phyloP scores from a whole-genome alignment of 768 basidiomycete species.

The Suillus hirtellus region DNA sequence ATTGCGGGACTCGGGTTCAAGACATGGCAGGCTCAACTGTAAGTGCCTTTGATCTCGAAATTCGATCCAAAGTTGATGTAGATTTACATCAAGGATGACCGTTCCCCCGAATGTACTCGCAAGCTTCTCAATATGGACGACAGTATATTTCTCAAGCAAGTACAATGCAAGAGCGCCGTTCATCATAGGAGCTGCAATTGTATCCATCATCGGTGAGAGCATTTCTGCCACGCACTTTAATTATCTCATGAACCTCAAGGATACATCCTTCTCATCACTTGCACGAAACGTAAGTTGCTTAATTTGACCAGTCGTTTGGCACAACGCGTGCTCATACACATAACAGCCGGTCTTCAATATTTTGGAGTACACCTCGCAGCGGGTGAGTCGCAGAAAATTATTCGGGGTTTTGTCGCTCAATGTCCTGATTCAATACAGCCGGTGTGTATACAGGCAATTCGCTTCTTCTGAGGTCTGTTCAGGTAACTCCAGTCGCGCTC shows the following conservation, averaged over 20 bases:
- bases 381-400: slow-evolving; percentile 12
- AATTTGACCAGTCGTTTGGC: not conserved
- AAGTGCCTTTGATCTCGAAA: slow-evolving; percentile 18
- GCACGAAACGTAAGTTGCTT: slow-evolving; percentile 40
- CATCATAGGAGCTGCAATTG: slow-evolving; percentile 48
- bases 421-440: slow-evolving; percentile 22
- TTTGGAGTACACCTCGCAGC: slow-evolving; percentile 57
- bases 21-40: slow-evolving; percentile 64
- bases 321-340: not conserved
- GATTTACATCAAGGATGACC: slow-evolving; percentile 44
- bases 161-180: slow-evolving; percentile 48
- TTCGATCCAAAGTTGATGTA: not conserved
- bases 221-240: not conserved
- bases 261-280: slow-evolving; percentile 55
- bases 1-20: slow-evolving; percentile 57
- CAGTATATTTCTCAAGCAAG: slow-evolving; percentile 53
- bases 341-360: slow-evolving; percentile 53
- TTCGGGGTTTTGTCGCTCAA: not conserved
- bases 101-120: slow-evolving; percentile 60
- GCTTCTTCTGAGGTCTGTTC: slow-evolving; percentile 48
- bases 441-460: slow-evolving; percentile 62
- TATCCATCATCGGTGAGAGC: slow-evolving; percentile 53
- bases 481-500: not conserved
- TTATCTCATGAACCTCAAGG: slow-evolving; percentile 32
- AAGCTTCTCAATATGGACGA: slow-evolving; percentile 46